A percentile compares a stretch with the other conserved stretches of the same genome.
Evolutionary conservation across 2,329 filamentous ascomycete genomes (phyloP).

Genomic region (Ophiostoma sp.): DNA sequence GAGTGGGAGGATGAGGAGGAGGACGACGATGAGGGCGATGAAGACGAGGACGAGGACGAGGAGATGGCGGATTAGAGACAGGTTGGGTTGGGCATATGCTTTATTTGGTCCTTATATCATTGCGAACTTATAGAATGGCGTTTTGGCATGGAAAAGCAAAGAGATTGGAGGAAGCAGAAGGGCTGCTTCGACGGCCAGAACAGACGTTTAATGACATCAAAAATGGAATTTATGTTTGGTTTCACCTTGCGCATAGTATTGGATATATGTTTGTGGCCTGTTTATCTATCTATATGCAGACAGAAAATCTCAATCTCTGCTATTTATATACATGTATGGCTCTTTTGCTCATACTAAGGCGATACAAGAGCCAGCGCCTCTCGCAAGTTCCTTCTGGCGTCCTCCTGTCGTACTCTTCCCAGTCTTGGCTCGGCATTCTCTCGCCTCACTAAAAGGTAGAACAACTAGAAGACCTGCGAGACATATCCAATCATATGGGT

Average conservation of each 20-base stretch:
- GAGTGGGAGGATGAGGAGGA: constrained; percentile 51
- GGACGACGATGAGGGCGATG: constrained; percentile 53
- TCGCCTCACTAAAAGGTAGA: not conserved
- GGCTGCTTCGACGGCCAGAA: not conserved
- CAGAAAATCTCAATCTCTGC: not conserved
- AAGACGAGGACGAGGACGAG: constrained; percentile 47
- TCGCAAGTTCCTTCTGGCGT: not conserved
- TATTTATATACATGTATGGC: not conserved
- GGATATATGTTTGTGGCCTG: not conserved
- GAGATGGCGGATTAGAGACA: constrained; percentile 19
- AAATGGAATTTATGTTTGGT: not conserved
- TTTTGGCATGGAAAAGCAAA: constrained; percentile 15
- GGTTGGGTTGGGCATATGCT: not conserved
- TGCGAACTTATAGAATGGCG: constrained; percentile 13
- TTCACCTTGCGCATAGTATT: not conserved
- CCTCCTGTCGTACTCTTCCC: not conserved
- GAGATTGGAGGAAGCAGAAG: not conserved
- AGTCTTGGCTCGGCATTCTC: not conserved
- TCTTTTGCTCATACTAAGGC: not conserved
- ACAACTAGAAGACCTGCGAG: not conserved
- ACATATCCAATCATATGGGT: not conserved
- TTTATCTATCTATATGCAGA: not conserved
- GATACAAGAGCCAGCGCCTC: not conserved
- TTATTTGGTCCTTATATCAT: not conserved
- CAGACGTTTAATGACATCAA: not conserved